Percentiles rank a stretch among this genome's conserved stretches.
Evolutionary conservation across 495 filamentous ascomycete species (phyloP).

Genomic region (Penicillium argentinense): DNA sequence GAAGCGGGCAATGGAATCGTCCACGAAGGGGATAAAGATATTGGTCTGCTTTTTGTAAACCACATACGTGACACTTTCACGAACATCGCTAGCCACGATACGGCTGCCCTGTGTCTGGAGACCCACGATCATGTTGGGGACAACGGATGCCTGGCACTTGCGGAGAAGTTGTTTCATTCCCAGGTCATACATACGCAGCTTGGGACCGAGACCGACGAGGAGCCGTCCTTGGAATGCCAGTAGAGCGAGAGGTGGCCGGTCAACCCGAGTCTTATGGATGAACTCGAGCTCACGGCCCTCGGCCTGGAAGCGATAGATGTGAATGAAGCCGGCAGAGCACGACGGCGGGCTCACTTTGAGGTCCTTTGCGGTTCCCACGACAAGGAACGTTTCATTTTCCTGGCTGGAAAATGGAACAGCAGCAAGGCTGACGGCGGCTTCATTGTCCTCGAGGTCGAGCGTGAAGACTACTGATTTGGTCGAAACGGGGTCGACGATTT

Average conservation of each 20-base stretch:
- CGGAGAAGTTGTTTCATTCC: conserved; percentile 88
- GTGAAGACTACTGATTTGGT: conserved; percentile 70
- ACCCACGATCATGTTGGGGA: conserved; percentile 78
- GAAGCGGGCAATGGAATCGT: conserved; percentile 86
- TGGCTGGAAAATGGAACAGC: conserved; percentile 82
- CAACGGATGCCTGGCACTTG: conserved; percentile 80
- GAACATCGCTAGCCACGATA: conserved; percentile 87
- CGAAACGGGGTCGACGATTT: conserved; percentile 78
- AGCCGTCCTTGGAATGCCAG: conserved; percentile 90
- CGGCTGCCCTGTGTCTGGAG: conserved; percentile 90
- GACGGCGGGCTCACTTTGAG: conserved; percentile 74
- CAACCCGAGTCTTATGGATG: conserved; percentile 91
- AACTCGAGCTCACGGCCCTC: conserved; percentile 86
- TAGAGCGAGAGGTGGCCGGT: conserved; percentile 84
- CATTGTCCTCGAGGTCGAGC: conserved; percentile 84
- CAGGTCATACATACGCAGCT: conserved; percentile 84
- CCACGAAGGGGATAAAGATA: conserved; percentile 84
- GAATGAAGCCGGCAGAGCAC: conserved; percentile 77
- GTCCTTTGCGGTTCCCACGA: conserved; percentile 92
- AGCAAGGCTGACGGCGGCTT: conserved; percentile 84
- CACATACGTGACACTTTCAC: conserved; percentile 85
- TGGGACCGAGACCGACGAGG: conserved; percentile 77
- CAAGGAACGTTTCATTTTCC: conserved; percentile 84
- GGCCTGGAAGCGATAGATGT: conserved; percentile 88
- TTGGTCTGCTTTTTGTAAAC: conserved; percentile 94